Percentiles rank a stretch among this genome's conserved stretches.
Evolutionary conservation across 225 moss, liverwort and hornwort species (phyloP).

Genomic region (Asterella californica): DNA sequence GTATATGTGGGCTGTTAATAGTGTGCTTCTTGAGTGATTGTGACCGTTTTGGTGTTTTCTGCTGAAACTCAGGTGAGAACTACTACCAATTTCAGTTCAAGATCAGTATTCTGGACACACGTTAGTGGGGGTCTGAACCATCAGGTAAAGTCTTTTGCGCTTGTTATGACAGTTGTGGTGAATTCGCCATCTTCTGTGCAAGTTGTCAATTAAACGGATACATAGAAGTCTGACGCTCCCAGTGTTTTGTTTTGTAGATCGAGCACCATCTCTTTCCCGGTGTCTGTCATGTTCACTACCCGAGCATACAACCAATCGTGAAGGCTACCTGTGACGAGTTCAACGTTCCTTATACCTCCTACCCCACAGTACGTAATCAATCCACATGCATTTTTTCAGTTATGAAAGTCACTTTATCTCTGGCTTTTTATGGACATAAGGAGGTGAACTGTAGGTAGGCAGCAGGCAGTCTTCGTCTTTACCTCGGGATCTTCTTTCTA

Average conservation of each 20-base stretch:
- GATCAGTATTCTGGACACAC: slow-evolving; percentile 86
- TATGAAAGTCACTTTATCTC: not conserved
- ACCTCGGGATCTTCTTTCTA: no score
- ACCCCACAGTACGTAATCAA: slow-evolving; percentile 61
- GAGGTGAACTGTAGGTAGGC: not conserved
- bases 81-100: slow-evolving; percentile 77
- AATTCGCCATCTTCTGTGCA: not conserved
- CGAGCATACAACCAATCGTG: slow-evolving; percentile 91
- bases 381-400: not conserved
- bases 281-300: slow-evolving; percentile 90
- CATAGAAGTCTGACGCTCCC: not conserved
- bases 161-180: not conserved
- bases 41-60: not conserved
- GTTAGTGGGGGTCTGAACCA: slow-evolving; percentile 93
- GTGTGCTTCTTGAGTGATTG: not conserved
- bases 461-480: no score
- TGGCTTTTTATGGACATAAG: not conserved
- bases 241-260: slow-evolving; percentile 51
- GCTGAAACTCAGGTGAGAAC: slow-evolving; percentile 65
- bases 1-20: not conserved
- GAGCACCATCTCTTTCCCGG: slow-evolving; percentile 96
- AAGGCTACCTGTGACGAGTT: slow-evolving; percentile 90
- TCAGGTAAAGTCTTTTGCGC: slow-evolving; percentile 49
- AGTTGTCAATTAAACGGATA: not conserved
- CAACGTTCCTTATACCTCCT: slow-evolving; percentile 74